A percentile compares a stretch with the other conserved stretches of the same genome.
phyloP scores from a whole-genome alignment of 2,329 filamentous ascomycete species.

The Cadophora luteo-olivacea region DNA sequence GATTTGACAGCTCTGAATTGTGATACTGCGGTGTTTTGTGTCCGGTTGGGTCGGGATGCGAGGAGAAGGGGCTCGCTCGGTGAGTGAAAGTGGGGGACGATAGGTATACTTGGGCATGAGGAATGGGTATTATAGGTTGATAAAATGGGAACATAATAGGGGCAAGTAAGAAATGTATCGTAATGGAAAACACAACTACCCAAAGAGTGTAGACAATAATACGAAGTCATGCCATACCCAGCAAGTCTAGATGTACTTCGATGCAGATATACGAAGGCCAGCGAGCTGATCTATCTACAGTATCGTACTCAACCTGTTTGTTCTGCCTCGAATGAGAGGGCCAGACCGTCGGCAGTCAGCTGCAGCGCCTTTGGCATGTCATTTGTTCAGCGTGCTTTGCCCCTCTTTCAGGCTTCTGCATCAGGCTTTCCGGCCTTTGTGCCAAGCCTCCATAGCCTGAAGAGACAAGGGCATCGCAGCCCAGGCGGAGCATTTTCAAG shows the following conservation, averaged over 20 bases:
- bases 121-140: background rate
- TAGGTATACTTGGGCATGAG: background rate
- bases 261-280: slow-evolving; percentile 2
- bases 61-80: background rate
- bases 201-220: background rate
- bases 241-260: background rate
- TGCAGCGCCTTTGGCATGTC: slow-evolving; percentile 7
- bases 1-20: background rate
- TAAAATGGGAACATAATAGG: background rate
- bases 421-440: slow-evolving; percentile 26
- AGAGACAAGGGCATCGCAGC: slow-evolving; percentile 1
- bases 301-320: background rate
- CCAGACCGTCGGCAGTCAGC: slow-evolving; percentile 9
- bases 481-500: slow-evolving; percentile 19
- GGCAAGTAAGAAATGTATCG: background rate
- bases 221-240: background rate
- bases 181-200: no score
- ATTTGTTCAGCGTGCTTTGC: slow-evolving; percentile 13
- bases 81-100: slow-evolving; percentile 10
- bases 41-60: background rate
- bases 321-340: background rate
- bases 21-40: background rate
- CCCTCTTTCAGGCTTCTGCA: slow-evolving; percentile 32
- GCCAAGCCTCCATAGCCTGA: slow-evolving; percentile 12
- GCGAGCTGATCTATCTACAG: background rate